phyloP scores from a whole-genome alignment of 2,329 filamentous ascomycete species.

The Colletotrichum neosansevieriae region DNA sequence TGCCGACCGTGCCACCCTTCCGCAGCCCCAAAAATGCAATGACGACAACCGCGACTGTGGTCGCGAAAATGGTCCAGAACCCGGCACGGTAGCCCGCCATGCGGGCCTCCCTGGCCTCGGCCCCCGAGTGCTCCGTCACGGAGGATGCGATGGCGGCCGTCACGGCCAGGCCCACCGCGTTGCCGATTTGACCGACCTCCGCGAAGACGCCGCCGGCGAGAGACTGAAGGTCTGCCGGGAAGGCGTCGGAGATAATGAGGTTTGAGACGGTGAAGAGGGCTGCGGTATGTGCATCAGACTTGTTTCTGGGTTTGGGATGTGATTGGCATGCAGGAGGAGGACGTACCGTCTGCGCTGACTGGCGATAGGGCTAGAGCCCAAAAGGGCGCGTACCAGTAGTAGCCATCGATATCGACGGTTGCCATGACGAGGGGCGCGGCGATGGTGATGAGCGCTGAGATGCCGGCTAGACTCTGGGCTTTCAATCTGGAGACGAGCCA shows the following conservation, averaged over 20 bases:
- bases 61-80: constrained; percentile 61
- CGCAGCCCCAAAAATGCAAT: constrained; percentile 57
- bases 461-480: constrained; percentile 53
- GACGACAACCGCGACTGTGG: constrained; percentile 52
- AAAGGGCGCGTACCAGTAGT: constrained; percentile 63
- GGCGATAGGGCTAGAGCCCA: constrained; percentile 60
- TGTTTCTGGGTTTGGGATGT: no score
- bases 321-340: no score
- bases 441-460: constrained; percentile 58
- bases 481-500: constrained; percentile 54
- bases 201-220: constrained; percentile 72
- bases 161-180: constrained; percentile 63
- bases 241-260: constrained; percentile 66
- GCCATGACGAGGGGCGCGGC: constrained; percentile 67
- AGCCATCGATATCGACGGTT: constrained; percentile 57
- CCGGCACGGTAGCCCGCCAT: no score
- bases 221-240: constrained; percentile 65
- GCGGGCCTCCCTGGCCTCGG: constrained; percentile 41
- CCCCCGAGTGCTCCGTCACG: constrained; percentile 55
- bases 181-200: constrained; percentile 68
- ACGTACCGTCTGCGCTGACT: constrained; percentile 55
- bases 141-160: constrained; percentile 61
- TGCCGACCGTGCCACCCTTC: constrained; percentile 61
- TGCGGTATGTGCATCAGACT: constrained; percentile 3
- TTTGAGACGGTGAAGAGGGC: constrained; percentile 68